phyloP scores from a whole-genome alignment of 2,329 filamentous ascomycete genomes.

The Domatiomyces globalis region DNA sequence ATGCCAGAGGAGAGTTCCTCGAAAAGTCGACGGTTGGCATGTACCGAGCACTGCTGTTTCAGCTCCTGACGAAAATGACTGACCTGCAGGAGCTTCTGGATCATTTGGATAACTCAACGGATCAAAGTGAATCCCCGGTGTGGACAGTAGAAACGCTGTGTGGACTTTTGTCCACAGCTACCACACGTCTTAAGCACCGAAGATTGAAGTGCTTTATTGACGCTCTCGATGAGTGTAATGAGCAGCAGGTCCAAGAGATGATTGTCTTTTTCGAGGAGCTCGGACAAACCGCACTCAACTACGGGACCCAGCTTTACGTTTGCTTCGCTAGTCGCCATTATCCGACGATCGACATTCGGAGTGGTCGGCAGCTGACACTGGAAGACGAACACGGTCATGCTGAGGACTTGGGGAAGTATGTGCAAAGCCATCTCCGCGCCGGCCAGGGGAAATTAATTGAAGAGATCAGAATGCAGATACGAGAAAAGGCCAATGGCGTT shows the following conservation, averaged over 20 bases:
- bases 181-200: no score
- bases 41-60: no score
- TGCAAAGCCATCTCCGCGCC: slow-evolving; percentile 20
- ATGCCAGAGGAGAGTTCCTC: no score
- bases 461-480: slow-evolving; percentile 22
- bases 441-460: slow-evolving; percentile 13
- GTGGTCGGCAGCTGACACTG: slow-evolving; percentile 21
- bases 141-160: no score
- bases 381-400: slow-evolving; percentile 24
- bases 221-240: no score
- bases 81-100: no score
- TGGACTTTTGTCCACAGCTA: no score
- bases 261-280: slow-evolving; percentile 25
- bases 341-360: slow-evolving; percentile 26
- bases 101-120: no score
- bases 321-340: slow-evolving; percentile 34
- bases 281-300: slow-evolving; percentile 8
- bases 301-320: slow-evolving; percentile 17
- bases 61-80: no score
- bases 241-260: slow-evolving; percentile 27
- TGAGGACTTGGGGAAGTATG: slow-evolving; percentile 24
- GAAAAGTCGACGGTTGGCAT: no score
- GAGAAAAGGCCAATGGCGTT: slow-evolving; percentile 27
- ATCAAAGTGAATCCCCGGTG: no score
- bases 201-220: no score